Base-by-base conservation (phyloP, 1,284 basidiomycete genomes). In the Trichosporon sp. region DNA sequence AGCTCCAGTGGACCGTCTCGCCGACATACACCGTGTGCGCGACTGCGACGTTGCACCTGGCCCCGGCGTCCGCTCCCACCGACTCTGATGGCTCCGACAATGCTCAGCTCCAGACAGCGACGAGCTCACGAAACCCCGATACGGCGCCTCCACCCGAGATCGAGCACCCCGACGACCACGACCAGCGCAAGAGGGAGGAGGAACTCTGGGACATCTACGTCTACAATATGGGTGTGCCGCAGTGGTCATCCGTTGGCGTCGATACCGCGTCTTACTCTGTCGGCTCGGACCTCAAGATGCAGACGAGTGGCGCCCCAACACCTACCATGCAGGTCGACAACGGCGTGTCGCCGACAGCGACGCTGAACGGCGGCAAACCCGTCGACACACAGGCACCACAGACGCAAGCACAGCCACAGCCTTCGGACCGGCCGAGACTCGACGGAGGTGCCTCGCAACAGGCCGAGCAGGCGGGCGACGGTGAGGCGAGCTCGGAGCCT, bases 191-290 rank as follows among this genome's bases (percentile, higher is more conserved):
- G 38, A 6, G 38, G 14, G 16, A 46, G 16, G 43, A 46, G n/a
- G 51, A 54, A 19, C 51, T 6, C 59, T 63, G 59, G 59, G 59
- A 63, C 59, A 35, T 63, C 31, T 63, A 63, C 59, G 59, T 63
- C 14, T 63, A 63, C 59, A 35, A 63, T 32, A 32, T 35, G 59
- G 31, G 59, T 14, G 59, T 32, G 26, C 51, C 51, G 19, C 51
- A 54, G 51, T 54, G 51, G 51, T n/a, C 14, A 2, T 54, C 51
- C 8, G 26, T 61, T 12, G 14, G 16, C 59, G 32, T n/a, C 59
- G 59, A 32, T 32, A 35, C 59, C 14, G 59, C 31, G 32, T 14
- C 14, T 3, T 35, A 63, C 32, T 63, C 59, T 2, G 35, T 63
- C 31, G 59, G 59, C 59, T 63, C 59, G 2, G 32, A 63, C 4